Evolutionary conservation across 345 rosid genomes (phyloP).

Genomic region (Brassica incana): DNA sequence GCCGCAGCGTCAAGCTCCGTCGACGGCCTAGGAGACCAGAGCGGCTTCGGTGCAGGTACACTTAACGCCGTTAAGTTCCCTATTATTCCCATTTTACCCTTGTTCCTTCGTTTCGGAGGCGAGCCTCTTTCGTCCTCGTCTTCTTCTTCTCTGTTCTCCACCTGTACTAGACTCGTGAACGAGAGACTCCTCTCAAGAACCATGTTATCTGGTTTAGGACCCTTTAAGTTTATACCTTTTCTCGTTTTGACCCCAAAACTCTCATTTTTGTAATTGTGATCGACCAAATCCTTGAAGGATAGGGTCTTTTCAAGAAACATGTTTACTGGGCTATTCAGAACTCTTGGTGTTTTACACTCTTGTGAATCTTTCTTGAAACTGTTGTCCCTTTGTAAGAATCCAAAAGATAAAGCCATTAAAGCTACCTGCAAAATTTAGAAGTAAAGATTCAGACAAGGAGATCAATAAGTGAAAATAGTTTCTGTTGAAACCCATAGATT

Average conservation of each 20-base stretch:
- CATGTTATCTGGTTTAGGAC: conserved; percentile 41
- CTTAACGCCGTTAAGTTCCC: conserved; percentile 44
- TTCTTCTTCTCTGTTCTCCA: conserved; percentile 5
- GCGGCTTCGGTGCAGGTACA: conserved; percentile 51
- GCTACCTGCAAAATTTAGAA: not conserved
- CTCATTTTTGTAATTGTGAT: conserved; percentile 6
- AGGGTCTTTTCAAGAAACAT: conserved; percentile 28
- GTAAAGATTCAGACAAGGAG: not conserved
- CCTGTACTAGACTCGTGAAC: conserved; percentile 39
- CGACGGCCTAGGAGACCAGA: conserved; percentile 67
- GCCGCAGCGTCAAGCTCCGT: conserved; percentile 80
- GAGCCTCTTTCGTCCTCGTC: conserved; percentile 19
- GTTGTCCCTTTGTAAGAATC: conserved; percentile 30
- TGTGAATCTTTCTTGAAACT: conserved; percentile 35
- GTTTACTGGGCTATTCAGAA: not conserved
- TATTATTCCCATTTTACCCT: conserved; percentile 23
- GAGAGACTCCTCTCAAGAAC: conserved; percentile 40
- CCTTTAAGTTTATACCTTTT: conserved; percentile 37
- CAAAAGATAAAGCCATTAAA: conserved; percentile 36
- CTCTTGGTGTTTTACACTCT: conserved; percentile 33
- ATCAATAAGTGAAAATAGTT: not conserved
- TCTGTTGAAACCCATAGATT: conserved; percentile 11
- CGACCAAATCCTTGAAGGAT: conserved; percentile 40
- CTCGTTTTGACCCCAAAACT: conserved; percentile 25
- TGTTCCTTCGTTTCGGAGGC: conserved; percentile 39